phyloP scores from a whole-genome alignment of 257 asterid genomes.

The Solanum gracilifrons region DNA sequence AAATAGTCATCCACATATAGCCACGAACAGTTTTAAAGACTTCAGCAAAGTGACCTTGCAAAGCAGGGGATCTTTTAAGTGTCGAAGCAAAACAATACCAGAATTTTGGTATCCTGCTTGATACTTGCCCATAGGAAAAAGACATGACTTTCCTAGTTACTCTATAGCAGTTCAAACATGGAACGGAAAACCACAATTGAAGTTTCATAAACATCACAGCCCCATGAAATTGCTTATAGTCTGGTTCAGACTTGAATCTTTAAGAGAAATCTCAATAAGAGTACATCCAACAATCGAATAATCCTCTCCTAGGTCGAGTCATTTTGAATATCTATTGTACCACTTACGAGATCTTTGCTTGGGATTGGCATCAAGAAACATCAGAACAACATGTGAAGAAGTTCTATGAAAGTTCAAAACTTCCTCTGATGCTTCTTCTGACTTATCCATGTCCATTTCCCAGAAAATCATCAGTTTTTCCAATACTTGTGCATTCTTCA shows the following conservation, averaged over 20 bases:
- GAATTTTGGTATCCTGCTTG: neutral
- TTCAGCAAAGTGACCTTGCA: neutral
- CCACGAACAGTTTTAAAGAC: neutral
- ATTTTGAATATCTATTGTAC: neutral
- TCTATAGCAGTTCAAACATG: neutral
- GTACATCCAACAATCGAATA: neutral
- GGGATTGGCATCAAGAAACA: neutral
- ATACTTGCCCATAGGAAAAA: neutral
- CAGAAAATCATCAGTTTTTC: neutral
- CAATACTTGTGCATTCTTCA: neutral
- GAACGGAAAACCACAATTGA: neutral
- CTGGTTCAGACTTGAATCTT: neutral
- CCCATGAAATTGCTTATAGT: neutral
- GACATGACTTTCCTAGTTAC: neutral
- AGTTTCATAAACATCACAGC: neutral
- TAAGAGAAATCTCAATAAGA: neutral
- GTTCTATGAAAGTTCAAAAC: neutral
- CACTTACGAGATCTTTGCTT: neutral
- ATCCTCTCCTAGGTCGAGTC: neutral
- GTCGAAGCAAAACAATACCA: neutral
- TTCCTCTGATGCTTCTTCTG: neutral
- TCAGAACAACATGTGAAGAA: neutral
- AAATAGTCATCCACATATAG: neutral
- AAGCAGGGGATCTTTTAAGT: neutral
- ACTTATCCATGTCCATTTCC: neutral